Base-by-base conservation (phyloP, 495 filamentous ascomycete genomes). In the Hypoxylon crocopeplum region DNA sequence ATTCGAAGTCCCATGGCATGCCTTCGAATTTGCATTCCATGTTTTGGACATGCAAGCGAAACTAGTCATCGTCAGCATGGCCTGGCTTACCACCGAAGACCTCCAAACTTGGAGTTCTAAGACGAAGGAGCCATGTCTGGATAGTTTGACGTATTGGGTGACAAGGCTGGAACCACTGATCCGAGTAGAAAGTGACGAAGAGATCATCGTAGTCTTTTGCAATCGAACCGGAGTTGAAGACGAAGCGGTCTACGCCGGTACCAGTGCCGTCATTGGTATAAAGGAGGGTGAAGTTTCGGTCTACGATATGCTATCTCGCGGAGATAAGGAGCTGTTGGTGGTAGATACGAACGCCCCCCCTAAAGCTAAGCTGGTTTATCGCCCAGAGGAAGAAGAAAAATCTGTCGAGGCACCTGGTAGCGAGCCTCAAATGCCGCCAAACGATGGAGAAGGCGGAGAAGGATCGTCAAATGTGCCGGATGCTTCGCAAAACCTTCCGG, bases 81-180 rank as follows among this genome's bases (percentile, higher is more conserved):
- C 94, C 0, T 98, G 93, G 93, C 75, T 93, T 32, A 90, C 88
- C 3, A 67, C 74, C 46, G 66, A 85, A 70, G 41, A 82, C 73
- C 33, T 80, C 71, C 33, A 68, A 79, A n/a, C 72, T 37, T 75
- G 71, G 63, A 57, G 72, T 45, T 58, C 64, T 72, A 55, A 62
- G 69, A 74, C 71, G 22, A 40, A 77, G 49, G 78, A 87, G 56
- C 89, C 92, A 7, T 92, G 97, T 56, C 72, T 89, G 68, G 84
- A 90, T 47, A 95, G 91, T 0, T 79, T 97, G 50, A 83, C 84
- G 17, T 98, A 97, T 73, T 98, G 94, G 94, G 74, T 95, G n/a
- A 84, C 86, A 59, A 79, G 93, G 36, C 77, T 97, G 33, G 82
- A 86, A 66, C 93, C 93, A 1, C 66, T 97, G 0, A 77, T 93